Evolutionary conservation across 768 basidiomycete species (phyloP).

Genomic region (Collybia mongolica): DNA sequence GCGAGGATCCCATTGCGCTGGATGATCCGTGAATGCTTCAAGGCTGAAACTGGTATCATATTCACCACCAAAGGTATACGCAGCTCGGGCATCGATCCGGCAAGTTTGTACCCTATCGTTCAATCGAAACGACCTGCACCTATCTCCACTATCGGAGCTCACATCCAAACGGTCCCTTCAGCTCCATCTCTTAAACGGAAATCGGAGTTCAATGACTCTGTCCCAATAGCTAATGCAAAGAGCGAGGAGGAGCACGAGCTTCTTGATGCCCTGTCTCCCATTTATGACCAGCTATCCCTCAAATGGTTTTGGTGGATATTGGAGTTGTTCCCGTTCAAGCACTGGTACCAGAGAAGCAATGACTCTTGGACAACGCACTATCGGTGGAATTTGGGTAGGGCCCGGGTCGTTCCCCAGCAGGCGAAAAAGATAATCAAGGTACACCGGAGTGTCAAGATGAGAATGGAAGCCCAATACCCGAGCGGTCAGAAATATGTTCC

Average conservation of each 20-base stretch:
- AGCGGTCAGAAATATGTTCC: constrained; percentile 27
- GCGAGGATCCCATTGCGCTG: constrained; percentile 43
- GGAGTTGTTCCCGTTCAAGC: constrained; percentile 22
- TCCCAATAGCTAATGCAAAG: constrained; percentile 5
- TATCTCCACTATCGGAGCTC: constrained; percentile 20
- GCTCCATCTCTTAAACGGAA: constrained; percentile 18
- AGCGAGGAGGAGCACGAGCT: constrained; percentile 51
- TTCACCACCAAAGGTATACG: constrained; percentile 48
- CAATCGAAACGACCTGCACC: constrained; percentile 33
- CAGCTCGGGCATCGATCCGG: constrained; percentile 48
- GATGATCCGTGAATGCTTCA: constrained; percentile 59
- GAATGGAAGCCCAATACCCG: constrained; percentile 34
- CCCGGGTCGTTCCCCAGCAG: constrained; percentile 28
- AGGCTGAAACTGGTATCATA: constrained; percentile 43
- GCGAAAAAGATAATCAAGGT: constrained; percentile 18
- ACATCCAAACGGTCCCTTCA: constrained; percentile 23
- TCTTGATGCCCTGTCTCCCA: constrained; percentile 40
- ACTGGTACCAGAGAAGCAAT: constrained; percentile 14
- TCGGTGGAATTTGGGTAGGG: constrained; percentile 24
- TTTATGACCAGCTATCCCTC: constrained; percentile 50
- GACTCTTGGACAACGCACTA: constrained; percentile 9
- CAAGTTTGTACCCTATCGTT: constrained; percentile 43
- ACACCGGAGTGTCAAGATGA: constrained; percentile 33
- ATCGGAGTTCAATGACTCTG: not conserved
- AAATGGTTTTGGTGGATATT: constrained; percentile 44